These are phyloP conservation scores for Zygnema circumcarinatum DNA, from an alignment of 139 green algal species.

Conservation along the genomic window DNA sequence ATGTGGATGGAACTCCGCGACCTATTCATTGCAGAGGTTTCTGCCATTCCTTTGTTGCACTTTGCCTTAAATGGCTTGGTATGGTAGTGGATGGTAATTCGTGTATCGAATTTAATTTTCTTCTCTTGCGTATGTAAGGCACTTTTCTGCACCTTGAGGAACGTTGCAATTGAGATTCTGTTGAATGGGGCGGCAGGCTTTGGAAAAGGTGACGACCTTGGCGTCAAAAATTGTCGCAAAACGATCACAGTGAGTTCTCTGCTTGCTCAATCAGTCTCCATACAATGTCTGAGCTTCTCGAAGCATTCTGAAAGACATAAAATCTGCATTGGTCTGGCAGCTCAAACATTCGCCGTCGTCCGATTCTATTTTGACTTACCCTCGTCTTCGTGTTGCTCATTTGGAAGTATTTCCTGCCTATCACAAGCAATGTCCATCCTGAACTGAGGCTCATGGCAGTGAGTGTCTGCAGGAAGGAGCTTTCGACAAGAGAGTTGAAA, in stretches of 20 bases:
- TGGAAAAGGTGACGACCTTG: neutral
- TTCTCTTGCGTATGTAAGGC: neutral
- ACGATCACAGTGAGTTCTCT: neutral
- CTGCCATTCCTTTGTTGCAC: neutral
- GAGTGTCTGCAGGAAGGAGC: neutral
- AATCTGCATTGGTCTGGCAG: too few species aligned
- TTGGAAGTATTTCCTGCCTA: too few species aligned
- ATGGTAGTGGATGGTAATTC: neutral
- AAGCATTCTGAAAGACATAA: too few species aligned
- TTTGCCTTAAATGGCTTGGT: neutral
- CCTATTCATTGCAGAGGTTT: constrained; percentile 86
- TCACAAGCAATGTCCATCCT: too few species aligned
- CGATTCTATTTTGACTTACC: too few species aligned
- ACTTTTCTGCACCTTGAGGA: too few species aligned
- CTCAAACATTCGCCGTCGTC: too few species aligned
- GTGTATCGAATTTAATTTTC: neutral
- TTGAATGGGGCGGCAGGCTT: constrained; percentile 19
- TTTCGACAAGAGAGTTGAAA: neutral
- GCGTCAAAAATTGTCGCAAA: neutral
- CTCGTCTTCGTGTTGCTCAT: too few species aligned
- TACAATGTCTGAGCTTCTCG: too few species aligned
- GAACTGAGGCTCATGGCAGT: too few species aligned
- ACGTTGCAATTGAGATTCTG: too few species aligned
- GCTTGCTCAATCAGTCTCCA: too few species aligned
- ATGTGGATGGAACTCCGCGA: constrained; percentile 86